Evolutionary conservation across 495 filamentous ascomycete species (phyloP).

Genomic region (Recurvomyces mirabilis): DNA sequence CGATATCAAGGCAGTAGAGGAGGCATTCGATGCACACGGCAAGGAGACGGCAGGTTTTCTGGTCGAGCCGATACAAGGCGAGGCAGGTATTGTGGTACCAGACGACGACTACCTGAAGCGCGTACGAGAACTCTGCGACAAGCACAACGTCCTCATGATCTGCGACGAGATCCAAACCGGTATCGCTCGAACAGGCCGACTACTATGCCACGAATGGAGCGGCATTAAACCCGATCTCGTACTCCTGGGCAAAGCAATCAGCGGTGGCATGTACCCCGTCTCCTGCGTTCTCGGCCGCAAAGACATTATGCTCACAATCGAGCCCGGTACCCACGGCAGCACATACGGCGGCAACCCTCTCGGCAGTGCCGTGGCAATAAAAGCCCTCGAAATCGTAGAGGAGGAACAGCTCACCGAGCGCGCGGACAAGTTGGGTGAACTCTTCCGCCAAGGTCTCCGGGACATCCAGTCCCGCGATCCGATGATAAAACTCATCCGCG

Average conservation of each 20-base stretch:
- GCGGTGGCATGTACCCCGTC: conserved; percentile 96
- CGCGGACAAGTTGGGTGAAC: conserved; percentile 64
- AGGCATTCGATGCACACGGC: conserved; percentile 68
- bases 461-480: conserved; percentile 52
- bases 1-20: conserved; percentile 67
- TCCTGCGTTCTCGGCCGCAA: conserved; percentile 81
- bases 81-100: conserved; percentile 93
- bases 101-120: conserved; percentile 76
- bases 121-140: conserved; percentile 77
- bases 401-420: conserved; percentile 80
- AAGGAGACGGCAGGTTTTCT: conserved; percentile 84
- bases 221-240: conserved; percentile 92
- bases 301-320: conserved; percentile 94
- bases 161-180: conserved; percentile 98
- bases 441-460: conserved; percentile 70
- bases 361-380: conserved; percentile 92
- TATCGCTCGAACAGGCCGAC: conserved; percentile 84
- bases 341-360: conserved; percentile 97
- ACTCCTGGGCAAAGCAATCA: conserved; percentile 92
- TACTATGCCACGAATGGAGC: conserved; percentile 90
- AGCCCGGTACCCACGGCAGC: conserved; percentile 91
- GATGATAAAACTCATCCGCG: conserved; percentile 71
- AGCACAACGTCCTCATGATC: conserved; percentile 88
- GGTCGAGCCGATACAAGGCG: conserved; percentile 95
- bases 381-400: conserved; percentile 85